A percentile compares a stretch with the other conserved stretches of the same genome.
Conservation (phyloP, 2,329 filamentous ascomycete species). For the Cladophialophora chaetospira region DNA sequence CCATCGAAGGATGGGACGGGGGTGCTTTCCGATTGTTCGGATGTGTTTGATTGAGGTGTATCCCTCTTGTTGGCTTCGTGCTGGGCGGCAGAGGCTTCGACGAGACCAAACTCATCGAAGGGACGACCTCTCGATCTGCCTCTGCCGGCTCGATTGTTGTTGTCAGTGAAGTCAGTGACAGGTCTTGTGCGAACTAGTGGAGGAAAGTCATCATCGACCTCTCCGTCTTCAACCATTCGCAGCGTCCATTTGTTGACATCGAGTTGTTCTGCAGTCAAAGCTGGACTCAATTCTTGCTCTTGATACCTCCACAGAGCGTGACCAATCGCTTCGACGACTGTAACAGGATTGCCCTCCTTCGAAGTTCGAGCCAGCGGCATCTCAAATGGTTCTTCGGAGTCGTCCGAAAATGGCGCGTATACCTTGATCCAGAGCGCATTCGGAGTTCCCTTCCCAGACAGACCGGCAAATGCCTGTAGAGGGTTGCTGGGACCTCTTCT, state of each 20-base stretch:
- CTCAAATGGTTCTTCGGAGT: conserved; percentile 59
- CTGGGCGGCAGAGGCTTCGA: conserved; percentile 59
- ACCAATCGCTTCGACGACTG: conserved; percentile 65
- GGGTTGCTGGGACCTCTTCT: conserved; percentile 61
- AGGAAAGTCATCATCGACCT: conserved; percentile 68
- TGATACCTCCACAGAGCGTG: conserved; percentile 63
- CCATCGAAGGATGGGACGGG: conserved; percentile 30
- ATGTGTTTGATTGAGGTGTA: conserved; percentile 53
- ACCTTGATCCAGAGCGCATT: conserved; percentile 66
- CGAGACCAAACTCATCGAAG: conserved; percentile 67
- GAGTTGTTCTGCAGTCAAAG: conserved; percentile 53
- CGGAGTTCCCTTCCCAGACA: conserved; percentile 62
- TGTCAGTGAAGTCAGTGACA: conserved; percentile 66
- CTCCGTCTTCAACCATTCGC: conserved; percentile 68
- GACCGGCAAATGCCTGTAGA: conserved; percentile 60
- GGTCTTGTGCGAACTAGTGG: conserved; percentile 59
- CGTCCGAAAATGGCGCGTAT: conserved; percentile 61
- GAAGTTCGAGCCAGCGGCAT: conserved; percentile 58
- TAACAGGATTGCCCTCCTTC: conserved; percentile 57
- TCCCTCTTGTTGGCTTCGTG: conserved; percentile 60
- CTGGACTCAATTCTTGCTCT: conserved; percentile 59
- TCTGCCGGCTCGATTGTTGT: conserved; percentile 64
- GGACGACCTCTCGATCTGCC: conserved; percentile 63
- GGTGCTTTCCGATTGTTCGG: conserved; percentile 38
- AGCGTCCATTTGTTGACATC: conserved; percentile 66